Base-by-base conservation (phyloP, 2,329 filamentous ascomycete genomes). In the Chaetomiaceae sp. region DNA sequence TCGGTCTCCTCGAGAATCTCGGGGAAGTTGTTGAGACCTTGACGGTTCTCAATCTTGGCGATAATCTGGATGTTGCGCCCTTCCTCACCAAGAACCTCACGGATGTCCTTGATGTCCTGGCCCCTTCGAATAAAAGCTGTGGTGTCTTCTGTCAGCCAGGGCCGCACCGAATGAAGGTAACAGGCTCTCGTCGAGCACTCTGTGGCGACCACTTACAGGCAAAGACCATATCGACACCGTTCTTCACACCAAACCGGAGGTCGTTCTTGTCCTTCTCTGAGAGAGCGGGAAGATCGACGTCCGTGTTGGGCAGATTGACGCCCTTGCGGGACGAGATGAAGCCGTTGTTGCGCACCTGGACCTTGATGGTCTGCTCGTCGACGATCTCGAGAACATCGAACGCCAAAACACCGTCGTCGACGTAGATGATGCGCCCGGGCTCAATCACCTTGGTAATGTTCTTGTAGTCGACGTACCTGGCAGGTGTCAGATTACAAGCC, bases 21-120 rank as follows among this genome's bases (percentile, higher is more conserved):
- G 64, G 87, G 85, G 72, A 99, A 99, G 82, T 99, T 99, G 85
- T 99, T 97, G 60, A 99, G 87, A 74, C 93, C 93, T 76, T 99
- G 93, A 73, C 96, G 89, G 80, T 99, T 99, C 83, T 99, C 93
- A 63, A 99, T 96, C 86, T 99, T 99, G 81, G 93, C 87, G 70
- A 99, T 97, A 76, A 99, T 96, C 78, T 99, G 92, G 66, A 99
- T 96, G 71, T 95, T 85, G 75, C 87, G 89, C 72, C 93, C 93
- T 39, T 95, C 87, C 66, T 89, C 81, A 57, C 93, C 93, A 46
- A 99, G 84, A 56, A 97, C 86, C 60, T 86, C 81, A 61, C 93
- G 92, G 71, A 99, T 99, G 65, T 91, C 83, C 62, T 78, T 82
- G 77, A 99, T 96, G 70, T 99, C 93, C 68, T 90, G 86, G 54